Evolutionary conservation across 345 rosid species (phyloP).

Genomic region (Toxicodendron radicans): DNA sequence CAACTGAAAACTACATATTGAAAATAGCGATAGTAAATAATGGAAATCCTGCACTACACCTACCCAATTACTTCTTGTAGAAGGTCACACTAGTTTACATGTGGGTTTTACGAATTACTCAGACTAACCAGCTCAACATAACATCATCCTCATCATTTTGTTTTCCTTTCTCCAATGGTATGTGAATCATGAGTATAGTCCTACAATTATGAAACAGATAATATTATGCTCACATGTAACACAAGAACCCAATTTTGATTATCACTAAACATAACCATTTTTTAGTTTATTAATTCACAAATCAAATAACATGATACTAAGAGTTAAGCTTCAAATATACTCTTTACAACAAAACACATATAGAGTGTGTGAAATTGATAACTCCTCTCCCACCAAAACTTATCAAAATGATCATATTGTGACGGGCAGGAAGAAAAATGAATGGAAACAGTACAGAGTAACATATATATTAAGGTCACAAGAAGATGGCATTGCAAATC

Average conservation of each 20-base stretch:
- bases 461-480: not conserved
- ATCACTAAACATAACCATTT: not conserved
- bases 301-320: not conserved
- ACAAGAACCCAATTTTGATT: not conserved
- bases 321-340: not conserved
- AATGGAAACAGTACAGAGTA: not conserved
- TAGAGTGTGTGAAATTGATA: not conserved
- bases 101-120: not conserved
- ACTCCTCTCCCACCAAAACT: not conserved
- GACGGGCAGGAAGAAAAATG: not conserved
- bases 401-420: not conserved
- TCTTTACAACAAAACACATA: not conserved
- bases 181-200: not conserved
- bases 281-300: not conserved
- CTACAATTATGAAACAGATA: not conserved
- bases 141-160: too few species aligned
- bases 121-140: not conserved
- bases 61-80: not conserved
- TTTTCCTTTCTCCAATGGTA: not conserved
- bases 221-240: not conserved
- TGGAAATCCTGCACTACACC: not conserved
- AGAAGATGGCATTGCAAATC: not conserved
- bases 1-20: not conserved
- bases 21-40: not conserved
- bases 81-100: not conserved